Percentiles rank a stretch among this genome's conserved stretches.
Conservation (phyloP, 306 rosid species). For the Spatholobus suberectus region DNA sequence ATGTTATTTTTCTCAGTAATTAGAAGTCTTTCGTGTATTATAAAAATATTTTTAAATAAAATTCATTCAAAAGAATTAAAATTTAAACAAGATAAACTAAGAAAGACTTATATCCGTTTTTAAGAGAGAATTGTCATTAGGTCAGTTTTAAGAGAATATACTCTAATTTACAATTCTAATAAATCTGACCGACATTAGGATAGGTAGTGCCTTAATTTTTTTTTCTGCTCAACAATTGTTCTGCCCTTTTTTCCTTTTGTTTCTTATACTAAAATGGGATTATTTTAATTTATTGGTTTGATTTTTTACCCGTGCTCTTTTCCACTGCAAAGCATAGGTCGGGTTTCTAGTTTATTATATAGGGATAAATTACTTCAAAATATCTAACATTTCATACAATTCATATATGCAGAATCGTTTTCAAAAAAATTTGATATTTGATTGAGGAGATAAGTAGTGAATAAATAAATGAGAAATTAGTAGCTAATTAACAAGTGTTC, state of each 20-base stretch:
- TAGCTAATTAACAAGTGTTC: no score
- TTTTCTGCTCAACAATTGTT: not conserved
- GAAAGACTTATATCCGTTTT: not conserved
- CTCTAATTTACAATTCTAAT: not conserved
- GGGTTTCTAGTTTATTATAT: not conserved
- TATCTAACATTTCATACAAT: no score
- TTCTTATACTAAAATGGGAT: not conserved
- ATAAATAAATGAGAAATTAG: no score
- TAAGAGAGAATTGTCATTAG: not conserved
- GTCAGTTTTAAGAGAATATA: not conserved
- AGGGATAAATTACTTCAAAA: not conserved
- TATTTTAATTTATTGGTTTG: not conserved
- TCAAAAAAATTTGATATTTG: no score
- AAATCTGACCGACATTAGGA: not conserved
- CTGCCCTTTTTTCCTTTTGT: not conserved
- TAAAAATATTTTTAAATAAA: not conserved
- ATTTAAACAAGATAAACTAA: not conserved
- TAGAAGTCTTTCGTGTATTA: not conserved
- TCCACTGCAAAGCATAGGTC: not conserved
- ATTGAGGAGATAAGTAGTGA: no score
- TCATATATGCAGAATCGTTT: no score
- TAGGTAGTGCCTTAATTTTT: not conserved
- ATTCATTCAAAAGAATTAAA: not conserved
- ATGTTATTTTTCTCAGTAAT: no score
- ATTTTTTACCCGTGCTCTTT: no score